Evolutionary conservation across 2,329 filamentous ascomycete genomes (phyloP), one percentile per base, ranked within the genome.

Genomic region (Cercospora zeina): DNA sequence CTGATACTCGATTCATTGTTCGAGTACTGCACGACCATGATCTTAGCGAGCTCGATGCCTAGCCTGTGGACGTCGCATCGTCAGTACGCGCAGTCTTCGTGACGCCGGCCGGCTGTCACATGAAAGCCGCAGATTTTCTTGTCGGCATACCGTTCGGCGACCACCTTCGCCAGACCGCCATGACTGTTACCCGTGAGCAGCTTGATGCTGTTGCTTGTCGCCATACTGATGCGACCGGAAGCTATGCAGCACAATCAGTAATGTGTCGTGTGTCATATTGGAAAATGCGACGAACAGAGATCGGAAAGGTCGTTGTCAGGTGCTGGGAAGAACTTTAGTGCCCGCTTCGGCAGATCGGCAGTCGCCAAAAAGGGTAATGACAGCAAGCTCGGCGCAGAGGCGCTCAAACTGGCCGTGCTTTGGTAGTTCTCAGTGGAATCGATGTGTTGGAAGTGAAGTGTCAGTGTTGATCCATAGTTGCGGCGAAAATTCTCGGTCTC

Each of bases 1-100:
- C 92, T 96, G 62, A 97, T 92, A 69, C 88, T 91, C 56, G 89
- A 93, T 75, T 95, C 90, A 73, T 91, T 89, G 77, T 93, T 93
- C 53, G 90, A 93, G 79, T 93, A 92, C 75, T 93, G 90, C 65
- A 93, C 82, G 67, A 88, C 89, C 81, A 91, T 85, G 51, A 89
- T 90, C 80, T 90, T 90, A 66, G 88, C 88, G 70, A 91, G 83
- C 71, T 91, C 86, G 71, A 91, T 89, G 69, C 89, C 89, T 64
- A 91, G 83, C 72, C 89, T 91, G 65, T 61, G 34, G 0, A 36
- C 55, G 59, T 63, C 8, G 54, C 61, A 47, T 49, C 13, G 56
- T 65, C 58, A 59, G 58, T 50, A 50, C 50, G 31, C 31, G 49
- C 49, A 2, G 9, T 53, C 31, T 19, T 34, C 30, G 21, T 49